phyloP scores from a whole-genome alignment of 1,284 basidiomycete genomes.

The Ceratobasidium sp. region DNA sequence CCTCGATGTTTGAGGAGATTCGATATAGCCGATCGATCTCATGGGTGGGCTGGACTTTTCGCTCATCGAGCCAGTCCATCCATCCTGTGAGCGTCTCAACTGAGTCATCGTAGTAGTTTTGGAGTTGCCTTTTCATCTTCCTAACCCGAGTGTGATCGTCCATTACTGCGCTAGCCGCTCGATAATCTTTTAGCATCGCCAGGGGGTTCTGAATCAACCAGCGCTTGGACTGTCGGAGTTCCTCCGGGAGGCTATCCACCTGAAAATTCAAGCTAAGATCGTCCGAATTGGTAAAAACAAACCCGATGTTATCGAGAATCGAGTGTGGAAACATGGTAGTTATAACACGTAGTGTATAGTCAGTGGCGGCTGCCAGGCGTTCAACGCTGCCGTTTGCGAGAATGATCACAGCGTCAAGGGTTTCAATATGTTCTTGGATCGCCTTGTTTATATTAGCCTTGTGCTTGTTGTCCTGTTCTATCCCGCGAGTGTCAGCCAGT shows the following conservation, averaged over 20 bases:
- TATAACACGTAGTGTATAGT: constrained; percentile 47
- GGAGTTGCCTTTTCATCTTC: background rate
- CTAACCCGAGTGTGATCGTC: background rate
- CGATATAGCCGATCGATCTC: background rate
- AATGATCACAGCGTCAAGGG: constrained; percentile 16
- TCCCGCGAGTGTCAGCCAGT: constrained; percentile 45
- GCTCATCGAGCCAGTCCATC: background rate
- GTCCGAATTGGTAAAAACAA: constrained; percentile 48
- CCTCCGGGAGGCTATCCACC: constrained; percentile 40
- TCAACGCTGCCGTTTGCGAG: constrained; percentile 47
- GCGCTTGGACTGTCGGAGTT: background rate
- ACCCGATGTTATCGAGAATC: constrained; percentile 47
- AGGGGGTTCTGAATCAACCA: constrained; percentile 23
- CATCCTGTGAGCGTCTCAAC: background rate
- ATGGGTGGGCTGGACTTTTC: background rate
- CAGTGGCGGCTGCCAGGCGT: constrained; percentile 45
- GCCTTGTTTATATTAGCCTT: constrained; percentile 43
- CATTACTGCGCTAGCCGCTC: background rate
- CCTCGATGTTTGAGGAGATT: background rate
- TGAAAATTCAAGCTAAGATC: constrained; percentile 46
- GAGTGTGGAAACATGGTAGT: constrained; percentile 47
- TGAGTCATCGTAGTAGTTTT: background rate
- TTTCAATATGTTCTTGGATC: constrained; percentile 44
- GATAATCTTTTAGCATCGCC: constrained; percentile 16
- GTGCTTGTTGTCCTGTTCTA: constrained; percentile 44